Evolutionary conservation across 495 filamentous ascomycete genomes (phyloP).

Genomic region (Xanthoparmelia taractica): DNA sequence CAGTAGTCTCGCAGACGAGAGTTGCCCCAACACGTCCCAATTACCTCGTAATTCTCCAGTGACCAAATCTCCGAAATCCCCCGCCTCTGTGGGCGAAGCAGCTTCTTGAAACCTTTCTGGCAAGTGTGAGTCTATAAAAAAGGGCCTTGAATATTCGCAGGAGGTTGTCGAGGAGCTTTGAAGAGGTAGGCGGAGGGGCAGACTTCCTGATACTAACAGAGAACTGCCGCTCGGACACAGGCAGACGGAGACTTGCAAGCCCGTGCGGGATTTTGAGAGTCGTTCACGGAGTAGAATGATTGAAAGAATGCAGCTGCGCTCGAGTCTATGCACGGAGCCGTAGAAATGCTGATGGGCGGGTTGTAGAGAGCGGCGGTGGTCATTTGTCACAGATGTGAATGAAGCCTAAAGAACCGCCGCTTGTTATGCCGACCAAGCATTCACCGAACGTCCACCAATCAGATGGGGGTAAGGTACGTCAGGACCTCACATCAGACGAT

Average conservation of each 20-base stretch:
- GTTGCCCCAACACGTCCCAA: neutral
- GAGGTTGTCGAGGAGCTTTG: neutral
- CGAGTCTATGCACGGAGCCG: neutral
- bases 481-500: neutral
- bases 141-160: neutral
- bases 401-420: conserved; percentile 11
- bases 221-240: conserved; percentile 1
- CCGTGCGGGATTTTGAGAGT: neutral
- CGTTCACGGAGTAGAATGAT: neutral
- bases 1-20: conserved; percentile 13
- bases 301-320: neutral
- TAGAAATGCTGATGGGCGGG: neutral
- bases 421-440: conserved; percentile 11
- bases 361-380: neutral
- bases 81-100: neutral
- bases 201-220: neutral
- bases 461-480: conserved; percentile 4
- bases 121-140: neutral
- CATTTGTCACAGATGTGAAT: neutral
- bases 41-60: neutral
- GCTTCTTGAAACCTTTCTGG: neutral
- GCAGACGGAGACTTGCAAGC: conserved; percentile 1
- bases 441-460: conserved; percentile 6
- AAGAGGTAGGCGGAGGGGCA: neutral
- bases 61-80: neutral